These are phyloP conservation scores for Straminergon stramineum DNA, from an alignment of 225 moss, liverwort and hornwort species.

Conservation along the genomic window DNA sequence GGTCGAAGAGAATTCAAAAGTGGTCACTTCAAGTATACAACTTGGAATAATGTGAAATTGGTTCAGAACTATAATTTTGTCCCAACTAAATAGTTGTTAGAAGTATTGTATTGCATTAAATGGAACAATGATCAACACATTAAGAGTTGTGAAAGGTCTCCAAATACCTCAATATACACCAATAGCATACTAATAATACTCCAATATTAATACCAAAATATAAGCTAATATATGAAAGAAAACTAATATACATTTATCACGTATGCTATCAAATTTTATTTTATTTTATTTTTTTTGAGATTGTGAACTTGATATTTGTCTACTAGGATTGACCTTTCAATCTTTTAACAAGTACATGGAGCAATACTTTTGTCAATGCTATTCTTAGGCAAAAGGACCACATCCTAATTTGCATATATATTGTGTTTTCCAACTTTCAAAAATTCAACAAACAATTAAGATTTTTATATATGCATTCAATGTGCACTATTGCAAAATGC, in stretches of 20 bases:
- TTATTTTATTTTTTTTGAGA: neutral
- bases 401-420: no score
- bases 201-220: neutral
- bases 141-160: no score
- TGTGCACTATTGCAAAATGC: no score
- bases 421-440: no score
- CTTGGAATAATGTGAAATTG: neutral
- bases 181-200: neutral
- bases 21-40: neutral
- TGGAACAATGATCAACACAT: no score
- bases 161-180: no score
- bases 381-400: no score
- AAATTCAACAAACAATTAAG: no score
- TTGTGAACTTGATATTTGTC: neutral
- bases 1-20: neutral
- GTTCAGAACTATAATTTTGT: accelerated
- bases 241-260: neutral
- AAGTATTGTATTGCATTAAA: neutral
- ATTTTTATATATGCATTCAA: no score
- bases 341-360: neutral
- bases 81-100: neutral
- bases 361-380: no score
- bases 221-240: neutral
- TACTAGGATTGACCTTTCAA: neutral
- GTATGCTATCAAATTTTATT: no score